Conservation (phyloP, 768 basidiomycete genomes). For the Suillus americanus region DNA sequence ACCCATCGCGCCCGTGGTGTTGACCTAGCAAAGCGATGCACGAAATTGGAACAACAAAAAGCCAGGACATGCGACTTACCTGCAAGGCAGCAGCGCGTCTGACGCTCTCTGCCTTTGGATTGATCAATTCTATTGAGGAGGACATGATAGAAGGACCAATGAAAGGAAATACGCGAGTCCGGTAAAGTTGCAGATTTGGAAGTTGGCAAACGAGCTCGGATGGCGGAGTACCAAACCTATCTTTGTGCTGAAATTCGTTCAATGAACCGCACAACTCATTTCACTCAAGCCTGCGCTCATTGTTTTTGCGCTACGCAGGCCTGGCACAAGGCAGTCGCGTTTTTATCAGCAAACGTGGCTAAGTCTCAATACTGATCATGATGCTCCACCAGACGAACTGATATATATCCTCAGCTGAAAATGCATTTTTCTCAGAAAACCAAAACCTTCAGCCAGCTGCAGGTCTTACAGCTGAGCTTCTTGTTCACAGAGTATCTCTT, state of each 20-base stretch:
- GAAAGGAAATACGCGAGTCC: conserved; percentile 9
- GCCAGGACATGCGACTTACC: conserved; percentile 42
- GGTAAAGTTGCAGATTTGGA: conserved; percentile 7
- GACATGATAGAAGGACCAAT: conserved; percentile 42
- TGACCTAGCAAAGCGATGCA: conserved; percentile 56
- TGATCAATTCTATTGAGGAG: conserved; percentile 91
- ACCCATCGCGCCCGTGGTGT: conserved; percentile 93
- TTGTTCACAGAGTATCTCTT: not conserved
- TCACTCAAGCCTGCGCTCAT: conserved; percentile 2
- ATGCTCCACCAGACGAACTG: not conserved
- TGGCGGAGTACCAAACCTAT: conserved; percentile 32
- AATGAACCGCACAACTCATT: conserved; percentile 24
- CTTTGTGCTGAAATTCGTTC: conserved; percentile 15
- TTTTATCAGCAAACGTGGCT: conserved; percentile 25
- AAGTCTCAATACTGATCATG: conserved; percentile 3
- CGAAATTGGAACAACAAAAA: conserved; percentile 17
- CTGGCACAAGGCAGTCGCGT: conserved; percentile 29
- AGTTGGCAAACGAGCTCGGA: conserved; percentile 8
- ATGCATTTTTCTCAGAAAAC: not conserved
- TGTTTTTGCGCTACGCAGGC: conserved; percentile 33
- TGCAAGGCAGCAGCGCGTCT: conserved; percentile 88
- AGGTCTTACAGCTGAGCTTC: not conserved
- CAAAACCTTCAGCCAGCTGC: not conserved
- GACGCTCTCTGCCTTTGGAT: conserved; percentile 94
- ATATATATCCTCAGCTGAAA: conserved; percentile 5